These are phyloP conservation scores for Penicillium paradoxum DNA, from an alignment of 495 filamentous ascomycete genomes.

Conservation along the genomic window DNA sequence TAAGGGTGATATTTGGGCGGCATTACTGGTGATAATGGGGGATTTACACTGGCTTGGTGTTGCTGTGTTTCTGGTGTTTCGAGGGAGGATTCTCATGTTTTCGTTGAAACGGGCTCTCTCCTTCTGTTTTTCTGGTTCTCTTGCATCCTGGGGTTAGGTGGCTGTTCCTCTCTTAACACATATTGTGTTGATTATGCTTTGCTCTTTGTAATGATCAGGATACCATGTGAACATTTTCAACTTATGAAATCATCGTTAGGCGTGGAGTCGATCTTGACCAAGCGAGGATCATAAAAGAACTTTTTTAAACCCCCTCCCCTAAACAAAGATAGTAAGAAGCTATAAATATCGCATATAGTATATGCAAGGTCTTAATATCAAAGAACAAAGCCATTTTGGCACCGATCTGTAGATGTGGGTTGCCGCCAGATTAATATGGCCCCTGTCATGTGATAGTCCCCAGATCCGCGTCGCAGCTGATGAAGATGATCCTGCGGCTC, in stretches of 20 bases:
- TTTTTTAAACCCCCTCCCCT: no score
- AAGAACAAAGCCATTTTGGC: background rate
- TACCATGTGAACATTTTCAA: constrained; percentile 19
- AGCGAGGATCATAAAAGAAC: background rate
- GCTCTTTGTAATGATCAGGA: constrained; percentile 21
- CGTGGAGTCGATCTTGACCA: background rate
- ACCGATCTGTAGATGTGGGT: background rate
- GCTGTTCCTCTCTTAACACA: constrained; percentile 19
- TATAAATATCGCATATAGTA: background rate
- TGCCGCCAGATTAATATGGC: background rate
- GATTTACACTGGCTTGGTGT: constrained; percentile 22
- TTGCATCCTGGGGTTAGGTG: constrained; percentile 32
- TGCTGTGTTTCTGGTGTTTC: constrained; percentile 18
- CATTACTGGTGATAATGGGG: constrained; percentile 24
- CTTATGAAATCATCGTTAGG: background rate
- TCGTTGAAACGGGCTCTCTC: constrained; percentile 8
- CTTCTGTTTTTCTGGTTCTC: constrained; percentile 17
- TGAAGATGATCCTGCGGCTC: constrained; percentile 7
- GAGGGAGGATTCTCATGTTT: constrained; percentile 13
- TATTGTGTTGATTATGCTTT: constrained; percentile 19
- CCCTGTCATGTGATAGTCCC: constrained; percentile 1
- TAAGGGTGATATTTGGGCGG: constrained; percentile 23
- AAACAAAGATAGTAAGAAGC: no score
- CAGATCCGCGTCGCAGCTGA: constrained; percentile 5
- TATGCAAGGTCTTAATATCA: background rate